Conservation (phyloP, 805 yeast species). For the Myxozyma nipponensis region DNA sequence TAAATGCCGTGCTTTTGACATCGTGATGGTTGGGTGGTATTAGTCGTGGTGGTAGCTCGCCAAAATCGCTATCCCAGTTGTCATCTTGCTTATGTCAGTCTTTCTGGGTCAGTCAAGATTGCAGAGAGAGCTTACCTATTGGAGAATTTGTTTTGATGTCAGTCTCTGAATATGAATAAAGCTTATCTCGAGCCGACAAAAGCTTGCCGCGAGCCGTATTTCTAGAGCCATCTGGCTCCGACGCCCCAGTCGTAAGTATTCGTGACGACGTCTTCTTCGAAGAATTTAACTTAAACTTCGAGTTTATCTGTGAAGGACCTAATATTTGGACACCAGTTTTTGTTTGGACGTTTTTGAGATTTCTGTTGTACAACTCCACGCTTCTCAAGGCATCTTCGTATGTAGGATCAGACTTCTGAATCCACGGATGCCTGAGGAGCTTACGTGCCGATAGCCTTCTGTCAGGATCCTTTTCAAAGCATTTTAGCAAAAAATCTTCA, state of each 20-base stretch:
- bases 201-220: too few species aligned
- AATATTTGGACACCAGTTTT: background rate
- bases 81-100: too few species aligned
- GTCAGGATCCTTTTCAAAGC: conserved; percentile 68
- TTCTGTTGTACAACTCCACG: background rate
- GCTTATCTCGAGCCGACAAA: background rate
- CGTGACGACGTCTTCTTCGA: too few species aligned
- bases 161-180: conserved; percentile 3
- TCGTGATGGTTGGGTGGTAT: background rate
- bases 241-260: too few species aligned
- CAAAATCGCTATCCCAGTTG: conserved; percentile 15
- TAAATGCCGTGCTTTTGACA: background rate
- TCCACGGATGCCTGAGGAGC: conserved; percentile 49
- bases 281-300: too few species aligned
- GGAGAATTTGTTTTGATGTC: background rate
- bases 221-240: too few species aligned
- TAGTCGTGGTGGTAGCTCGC: background rate
- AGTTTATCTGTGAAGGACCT: background rate
- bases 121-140: background rate
- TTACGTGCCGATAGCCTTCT: conserved; percentile 54
- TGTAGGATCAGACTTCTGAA: conserved; percentile 4
- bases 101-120: too few species aligned
- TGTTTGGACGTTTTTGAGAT: background rate
- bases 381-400: conserved; percentile 6
- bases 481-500: conserved; percentile 59